These are phyloP conservation scores for Arthonia radiata DNA, from an alignment of 495 filamentous ascomycete genomes.

Conservation along the genomic window DNA sequence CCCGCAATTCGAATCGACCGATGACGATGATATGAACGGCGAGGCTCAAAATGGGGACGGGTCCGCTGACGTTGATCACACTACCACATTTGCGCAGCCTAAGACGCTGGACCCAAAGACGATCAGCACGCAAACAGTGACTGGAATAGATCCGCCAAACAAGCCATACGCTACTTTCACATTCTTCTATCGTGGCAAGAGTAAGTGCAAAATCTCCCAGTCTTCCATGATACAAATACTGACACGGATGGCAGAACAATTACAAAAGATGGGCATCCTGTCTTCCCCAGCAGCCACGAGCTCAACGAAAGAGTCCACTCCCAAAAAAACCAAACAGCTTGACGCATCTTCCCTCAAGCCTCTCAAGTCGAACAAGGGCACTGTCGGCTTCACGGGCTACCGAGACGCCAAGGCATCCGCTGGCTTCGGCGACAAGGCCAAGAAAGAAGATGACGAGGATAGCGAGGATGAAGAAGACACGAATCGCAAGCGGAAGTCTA, in stretches of 20 bases:
- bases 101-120: constrained; percentile 91
- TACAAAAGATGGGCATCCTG: constrained; percentile 81
- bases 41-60: constrained; percentile 18
- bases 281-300: constrained; percentile 31
- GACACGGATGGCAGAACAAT: constrained; percentile 35
- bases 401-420: constrained; percentile 37
- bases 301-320: constrained; percentile 26
- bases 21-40: constrained; percentile 45
- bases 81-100: constrained; percentile 93
- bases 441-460: constrained; percentile 28
- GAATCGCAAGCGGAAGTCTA: constrained; percentile 18
- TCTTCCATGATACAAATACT: constrained; percentile 2
- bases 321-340: constrained; percentile 49
- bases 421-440: constrained; percentile 24
- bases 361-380: constrained; percentile 50
- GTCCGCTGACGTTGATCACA: constrained; percentile 66
- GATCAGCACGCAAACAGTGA: constrained; percentile 95
- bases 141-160: constrained; percentile 86
- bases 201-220: constrained; percentile 29
- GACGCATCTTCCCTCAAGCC: constrained; percentile 72
- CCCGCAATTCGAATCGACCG: constrained; percentile 90
- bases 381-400: constrained; percentile 76
- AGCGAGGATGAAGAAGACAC: constrained; percentile 18
- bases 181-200: constrained; percentile 89
- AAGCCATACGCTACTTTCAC: constrained; percentile 93